These are phyloP conservation scores for Mycena olivaceomarginata DNA, from an alignment of 768 basidiomycete species.

Conservation along the genomic window DNA sequence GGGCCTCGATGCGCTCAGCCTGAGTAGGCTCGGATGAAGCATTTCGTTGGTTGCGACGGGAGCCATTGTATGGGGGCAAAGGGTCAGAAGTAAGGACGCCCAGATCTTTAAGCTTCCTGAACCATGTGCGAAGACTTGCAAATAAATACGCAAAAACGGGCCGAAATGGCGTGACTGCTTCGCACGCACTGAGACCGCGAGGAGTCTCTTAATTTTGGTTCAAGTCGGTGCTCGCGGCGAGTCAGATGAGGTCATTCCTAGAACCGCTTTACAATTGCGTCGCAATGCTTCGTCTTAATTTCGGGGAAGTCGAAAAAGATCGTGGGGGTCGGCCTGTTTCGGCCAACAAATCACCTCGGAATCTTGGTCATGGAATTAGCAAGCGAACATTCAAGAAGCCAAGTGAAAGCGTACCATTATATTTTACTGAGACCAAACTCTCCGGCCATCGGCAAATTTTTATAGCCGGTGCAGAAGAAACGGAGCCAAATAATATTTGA, in stretches of 20 bases:
- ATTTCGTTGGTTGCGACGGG: slow-evolving; percentile 67
- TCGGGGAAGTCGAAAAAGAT: neutral
- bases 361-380: neutral
- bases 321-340: neutral
- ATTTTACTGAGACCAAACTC: neutral
- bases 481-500: neutral
- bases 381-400: too few relatives aligned
- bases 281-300: neutral
- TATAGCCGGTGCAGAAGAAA: neutral
- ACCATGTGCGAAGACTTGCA: slow-evolving; percentile 27
- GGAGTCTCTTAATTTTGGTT: neutral
- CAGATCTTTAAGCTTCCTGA: neutral
- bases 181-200: slow-evolving; percentile 33
- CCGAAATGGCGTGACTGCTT: slow-evolving; percentile 34
- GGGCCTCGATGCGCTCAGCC: slow-evolving; percentile 44
- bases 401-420: neutral
- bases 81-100: neutral
- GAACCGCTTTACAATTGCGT: neutral
- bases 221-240: neutral
- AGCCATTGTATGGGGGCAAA: slow-evolving; percentile 60
- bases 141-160: slow-evolving; percentile 19
- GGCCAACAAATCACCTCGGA: neutral
- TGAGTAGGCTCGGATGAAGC: slow-evolving; percentile 42
- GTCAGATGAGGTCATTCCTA: neutral
- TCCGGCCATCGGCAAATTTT: too few relatives aligned